Evolutionary conservation across 345 rosid genomes (phyloP).

Genomic region (Crucihimalaya himalaica): DNA sequence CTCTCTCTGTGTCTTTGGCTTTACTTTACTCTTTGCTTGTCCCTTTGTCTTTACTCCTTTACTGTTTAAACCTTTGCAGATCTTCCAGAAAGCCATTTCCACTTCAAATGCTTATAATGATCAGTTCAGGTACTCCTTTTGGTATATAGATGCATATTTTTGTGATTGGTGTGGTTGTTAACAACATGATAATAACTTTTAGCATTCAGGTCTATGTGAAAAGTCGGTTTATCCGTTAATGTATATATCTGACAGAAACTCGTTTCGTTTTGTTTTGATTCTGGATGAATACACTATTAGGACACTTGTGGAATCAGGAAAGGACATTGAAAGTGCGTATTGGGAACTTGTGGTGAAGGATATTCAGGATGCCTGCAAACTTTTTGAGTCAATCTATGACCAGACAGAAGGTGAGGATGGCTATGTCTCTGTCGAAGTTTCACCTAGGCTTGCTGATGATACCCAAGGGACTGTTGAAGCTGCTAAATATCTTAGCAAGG

Average conservation of each 20-base stretch:
- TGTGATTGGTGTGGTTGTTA: background rate
- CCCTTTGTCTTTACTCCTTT: conserved; percentile 5
- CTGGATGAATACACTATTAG: conserved; percentile 40
- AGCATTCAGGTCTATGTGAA: background rate
- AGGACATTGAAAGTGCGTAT: conserved; percentile 82
- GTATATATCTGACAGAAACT: background rate
- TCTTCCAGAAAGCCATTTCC: conserved; percentile 97
- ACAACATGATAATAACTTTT: background rate
- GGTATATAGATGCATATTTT: background rate
- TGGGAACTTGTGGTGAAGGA: conserved; percentile 99
- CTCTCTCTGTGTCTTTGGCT: background rate
- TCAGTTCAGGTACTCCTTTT: conserved; percentile 72
- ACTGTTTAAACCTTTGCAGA: conserved; percentile 52
- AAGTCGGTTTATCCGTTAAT: background rate
- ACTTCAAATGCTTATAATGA: conserved; percentile 96
- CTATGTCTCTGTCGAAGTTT: conserved; percentile 97
- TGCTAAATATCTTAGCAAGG: conserved; percentile 84
- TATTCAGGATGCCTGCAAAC: conserved; percentile 96
- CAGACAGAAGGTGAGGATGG: conserved; percentile 93
- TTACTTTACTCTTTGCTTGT: conserved; percentile 1
- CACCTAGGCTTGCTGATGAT: conserved; percentile 93
- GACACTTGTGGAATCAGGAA: conserved; percentile 88
- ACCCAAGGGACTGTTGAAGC: conserved; percentile 87
- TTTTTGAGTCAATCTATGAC: conserved; percentile 91
- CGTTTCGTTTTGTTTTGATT: background rate